Conservation (phyloP, 2,329 filamentous ascomycete species). For the Colletotrichum tofieldiae region DNA sequence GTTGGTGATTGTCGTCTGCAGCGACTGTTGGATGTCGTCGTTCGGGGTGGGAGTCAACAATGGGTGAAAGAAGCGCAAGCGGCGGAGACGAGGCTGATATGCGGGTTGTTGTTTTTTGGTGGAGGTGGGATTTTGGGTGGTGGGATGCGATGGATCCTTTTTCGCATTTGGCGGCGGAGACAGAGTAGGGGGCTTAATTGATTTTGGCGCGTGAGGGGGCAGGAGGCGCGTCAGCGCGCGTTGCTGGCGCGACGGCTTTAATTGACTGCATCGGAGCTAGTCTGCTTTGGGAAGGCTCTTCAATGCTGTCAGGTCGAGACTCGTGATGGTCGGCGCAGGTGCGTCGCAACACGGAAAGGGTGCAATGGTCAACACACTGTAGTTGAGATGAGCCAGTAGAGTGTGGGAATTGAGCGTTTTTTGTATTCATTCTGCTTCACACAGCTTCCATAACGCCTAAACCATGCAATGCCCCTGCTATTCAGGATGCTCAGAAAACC, state of each 20-base stretch:
- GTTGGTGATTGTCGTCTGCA: slow-evolving; percentile 30
- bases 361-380: background rate
- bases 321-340: background rate
- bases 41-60: slow-evolving; percentile 7
- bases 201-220: slow-evolving; percentile 44
- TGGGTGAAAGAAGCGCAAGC: slow-evolving; percentile 15
- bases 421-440: background rate
- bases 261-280: slow-evolving; percentile 56
- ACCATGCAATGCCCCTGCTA: background rate
- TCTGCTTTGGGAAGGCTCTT: background rate
- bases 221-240: slow-evolving; percentile 51
- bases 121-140: slow-evolving; percentile 41
- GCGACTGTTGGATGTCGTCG: background rate
- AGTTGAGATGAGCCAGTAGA: background rate
- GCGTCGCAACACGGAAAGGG: background rate
- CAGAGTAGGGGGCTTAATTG: slow-evolving; percentile 40
- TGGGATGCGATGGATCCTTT: slow-evolving; percentile 42
- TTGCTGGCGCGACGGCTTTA: slow-evolving; percentile 52
- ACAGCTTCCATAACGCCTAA: slow-evolving; percentile 15
- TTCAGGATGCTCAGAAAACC: background rate
- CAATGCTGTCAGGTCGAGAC: background rate
- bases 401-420: background rate
- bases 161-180: slow-evolving; percentile 36
- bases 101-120: slow-evolving; percentile 36
- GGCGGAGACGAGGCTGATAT: slow-evolving; percentile 18